phyloP scores from a whole-genome alignment of 179 eudicot genomes.

The Beta lomatogona region DNA sequence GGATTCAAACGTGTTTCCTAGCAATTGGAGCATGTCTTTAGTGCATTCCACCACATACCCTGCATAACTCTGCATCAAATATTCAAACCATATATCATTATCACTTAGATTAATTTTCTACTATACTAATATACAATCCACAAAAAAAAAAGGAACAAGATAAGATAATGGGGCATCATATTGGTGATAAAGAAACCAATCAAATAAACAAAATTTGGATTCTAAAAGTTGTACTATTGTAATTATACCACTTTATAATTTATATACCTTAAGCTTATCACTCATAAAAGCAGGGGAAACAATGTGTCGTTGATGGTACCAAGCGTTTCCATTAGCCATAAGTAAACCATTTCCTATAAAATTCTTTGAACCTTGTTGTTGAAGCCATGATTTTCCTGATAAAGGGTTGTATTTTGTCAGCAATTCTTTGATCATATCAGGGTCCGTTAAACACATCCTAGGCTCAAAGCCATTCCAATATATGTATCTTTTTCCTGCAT shows the following conservation, averaged over 20 bases:
- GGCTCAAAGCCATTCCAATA: constrained; percentile 93
- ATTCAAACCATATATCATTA: not conserved
- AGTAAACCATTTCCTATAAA: constrained; percentile 78
- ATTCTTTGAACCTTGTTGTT: constrained; percentile 78
- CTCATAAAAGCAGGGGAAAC: constrained; percentile 87
- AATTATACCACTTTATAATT: not conserved
- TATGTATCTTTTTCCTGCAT: constrained; percentile 69
- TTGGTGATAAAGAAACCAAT: constrained; percentile 25
- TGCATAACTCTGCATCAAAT: constrained; percentile 63
- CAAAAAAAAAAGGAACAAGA: constrained; percentile 5
- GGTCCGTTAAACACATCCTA: constrained; percentile 76
- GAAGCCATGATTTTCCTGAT: constrained; percentile 87
- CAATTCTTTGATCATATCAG: constrained; percentile 66
- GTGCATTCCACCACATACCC: constrained; percentile 84
- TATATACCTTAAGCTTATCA: constrained; percentile 76
- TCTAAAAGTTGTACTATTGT: not conserved
- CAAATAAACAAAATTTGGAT: constrained; percentile 3
- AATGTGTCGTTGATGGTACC: constrained; percentile 87
- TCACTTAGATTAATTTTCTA: not conserved
- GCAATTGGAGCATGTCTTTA: constrained; percentile 50
- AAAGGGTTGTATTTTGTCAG: constrained; percentile 56
- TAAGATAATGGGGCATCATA: constrained; percentile 29
- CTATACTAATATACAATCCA: not conserved
- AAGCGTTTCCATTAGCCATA: constrained; percentile 88
- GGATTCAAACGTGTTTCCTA: constrained; percentile 26